Percentiles rank a stretch among this genome's conserved stretches.
Evolutionary conservation across 176 grass and related monocot species (phyloP).

Genomic region (Cenchrus fungigraminus): DNA sequence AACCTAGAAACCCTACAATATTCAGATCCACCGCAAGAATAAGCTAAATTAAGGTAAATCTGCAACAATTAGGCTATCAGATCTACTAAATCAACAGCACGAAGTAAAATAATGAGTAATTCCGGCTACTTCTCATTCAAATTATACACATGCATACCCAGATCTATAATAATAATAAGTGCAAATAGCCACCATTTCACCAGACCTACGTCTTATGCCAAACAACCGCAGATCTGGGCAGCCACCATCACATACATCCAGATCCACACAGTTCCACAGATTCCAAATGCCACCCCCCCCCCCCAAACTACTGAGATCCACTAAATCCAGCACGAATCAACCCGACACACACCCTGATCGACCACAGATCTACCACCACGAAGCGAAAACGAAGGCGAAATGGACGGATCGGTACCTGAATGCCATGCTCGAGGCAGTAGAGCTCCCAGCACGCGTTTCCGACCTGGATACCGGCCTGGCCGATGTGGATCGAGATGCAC

Average conservation of each 20-base stretch:
- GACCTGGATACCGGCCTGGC: constrained; percentile 88
- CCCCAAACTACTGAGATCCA: not conserved
- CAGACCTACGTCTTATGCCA: not conserved
- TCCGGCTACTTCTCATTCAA: not conserved
- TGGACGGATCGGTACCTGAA: constrained; percentile 51
- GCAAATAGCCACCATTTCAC: rapidly evolving
- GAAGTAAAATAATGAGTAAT: not conserved
- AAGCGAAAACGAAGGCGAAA: not conserved
- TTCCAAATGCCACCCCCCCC: not conserved
- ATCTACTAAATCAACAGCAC: not conserved
- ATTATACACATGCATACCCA: not conserved
- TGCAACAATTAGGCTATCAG: no score
- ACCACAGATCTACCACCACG: not conserved
- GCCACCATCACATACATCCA: not conserved
- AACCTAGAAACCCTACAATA: not conserved
- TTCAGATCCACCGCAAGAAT: not conserved
- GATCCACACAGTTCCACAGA: not conserved
- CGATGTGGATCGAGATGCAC: constrained; percentile 92
- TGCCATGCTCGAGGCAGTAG: constrained; percentile 93
- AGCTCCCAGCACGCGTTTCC: constrained; percentile 90
- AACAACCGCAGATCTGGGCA: not conserved
- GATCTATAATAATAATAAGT: not conserved
- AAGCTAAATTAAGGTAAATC: no score
- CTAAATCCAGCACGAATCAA: not conserved
- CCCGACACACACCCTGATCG: not conserved